Conservation (phyloP, 345 rosid species). For the Hibiscus tridactylites region DNA sequence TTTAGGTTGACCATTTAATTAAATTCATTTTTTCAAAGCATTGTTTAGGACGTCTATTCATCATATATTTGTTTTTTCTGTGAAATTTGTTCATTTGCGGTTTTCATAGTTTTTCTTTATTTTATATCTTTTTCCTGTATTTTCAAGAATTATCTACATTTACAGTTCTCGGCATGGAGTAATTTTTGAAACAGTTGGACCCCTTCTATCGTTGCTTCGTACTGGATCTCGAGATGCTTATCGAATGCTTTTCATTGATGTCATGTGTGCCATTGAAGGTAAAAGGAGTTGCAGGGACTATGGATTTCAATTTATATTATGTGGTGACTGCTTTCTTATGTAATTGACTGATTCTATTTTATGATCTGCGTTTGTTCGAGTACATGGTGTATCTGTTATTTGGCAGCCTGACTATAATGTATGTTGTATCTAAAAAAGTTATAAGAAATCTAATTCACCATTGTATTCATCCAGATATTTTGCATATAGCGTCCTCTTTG, state of each 20-base stretch:
- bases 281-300: conserved; percentile 1
- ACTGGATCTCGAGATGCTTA: conserved; percentile 69
- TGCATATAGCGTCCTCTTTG: conserved; percentile 34
- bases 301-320: neutral
- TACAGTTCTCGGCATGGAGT: conserved; percentile 63
- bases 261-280: conserved; percentile 72
- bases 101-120: neutral
- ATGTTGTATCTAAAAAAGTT: neutral
- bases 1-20: conserved; percentile 42
- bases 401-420: neutral
- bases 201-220: conserved; percentile 77
- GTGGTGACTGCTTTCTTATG: conserved; percentile 2
- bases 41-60: neutral
- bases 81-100: neutral
- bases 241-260: conserved; percentile 64
- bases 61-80: neutral
- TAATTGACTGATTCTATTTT: neutral
- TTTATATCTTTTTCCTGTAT: neutral
- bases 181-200: conserved; percentile 74
- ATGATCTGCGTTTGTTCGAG: neutral
- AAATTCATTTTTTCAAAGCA: neutral
- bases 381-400: neutral
- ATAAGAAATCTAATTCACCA: conserved; percentile 9
- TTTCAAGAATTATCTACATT: conserved; percentile 3
- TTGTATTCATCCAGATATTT: conserved; percentile 51